Evolutionary conservation across 257 asterid genomes (phyloP), one percentile per base, ranked within the genome.

Genomic region (Solanum microdontum): DNA sequence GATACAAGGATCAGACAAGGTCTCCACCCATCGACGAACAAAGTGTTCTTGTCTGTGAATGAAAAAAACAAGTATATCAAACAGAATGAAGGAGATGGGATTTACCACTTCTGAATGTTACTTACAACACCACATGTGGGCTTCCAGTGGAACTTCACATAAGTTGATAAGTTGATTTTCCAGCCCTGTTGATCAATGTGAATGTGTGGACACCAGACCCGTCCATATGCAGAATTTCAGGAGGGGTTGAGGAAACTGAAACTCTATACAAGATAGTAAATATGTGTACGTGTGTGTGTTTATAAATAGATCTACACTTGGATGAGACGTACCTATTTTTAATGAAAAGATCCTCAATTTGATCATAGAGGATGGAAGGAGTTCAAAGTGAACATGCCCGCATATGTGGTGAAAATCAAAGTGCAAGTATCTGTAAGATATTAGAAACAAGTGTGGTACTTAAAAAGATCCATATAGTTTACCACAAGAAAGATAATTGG

Each of bases 341-440:
- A 26, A 90, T 87, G 88, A 97, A 93, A 91, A 91, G 94, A 87
- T 93, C 90, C 92, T 94, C 94, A 39, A 94, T 91, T 88, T 93
- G 98, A 75, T 94, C 94, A 62, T 96, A 97, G 66, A 97, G 96
- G 84, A 94, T 91, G 85, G 98, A 97, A 97, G 98, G 87, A 98
- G 95, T 89, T 94, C 95, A 86, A 96, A 93, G 77, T 91, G 92
- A 87, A 90, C 91, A 87, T 95, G 96, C 37, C 99, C 99, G 17
- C 99, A 97, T 88, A 92, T 93, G 89, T 89, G 94, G 88, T 97
- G 98, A 91, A 97, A 95, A 93, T 97, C 99, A 40, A 97, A 97
- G 94, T 96, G 98, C 92, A 92, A 97, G 89, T 45, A 45, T 45
- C 98, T 97, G 94, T 83, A 23, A 75, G 85, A 72, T 40, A 83